Evolutionary conservation across 2,329 filamentous ascomycete species (phyloP).

Genomic region (Bipolaris gigantea): DNA sequence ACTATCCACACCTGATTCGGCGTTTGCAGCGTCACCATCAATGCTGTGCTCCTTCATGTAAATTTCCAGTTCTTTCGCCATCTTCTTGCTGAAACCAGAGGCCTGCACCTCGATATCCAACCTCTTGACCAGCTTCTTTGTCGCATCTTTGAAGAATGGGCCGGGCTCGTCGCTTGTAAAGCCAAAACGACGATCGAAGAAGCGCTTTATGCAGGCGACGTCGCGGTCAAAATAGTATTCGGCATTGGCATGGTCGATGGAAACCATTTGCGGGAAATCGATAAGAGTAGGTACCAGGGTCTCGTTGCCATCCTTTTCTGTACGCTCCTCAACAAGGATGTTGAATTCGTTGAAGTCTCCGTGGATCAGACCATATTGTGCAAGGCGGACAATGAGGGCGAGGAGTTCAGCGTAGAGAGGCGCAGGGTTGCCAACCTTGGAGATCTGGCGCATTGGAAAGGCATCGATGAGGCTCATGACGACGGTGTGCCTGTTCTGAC

Average conservation of each 20-base stretch:
- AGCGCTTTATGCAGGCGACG: conserved; percentile 91
- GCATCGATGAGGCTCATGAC: conserved; percentile 94
- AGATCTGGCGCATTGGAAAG: conserved; percentile 86
- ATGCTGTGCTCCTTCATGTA: conserved; percentile 77
- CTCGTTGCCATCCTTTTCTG: conserved; percentile 43
- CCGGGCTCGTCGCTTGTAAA: conserved; percentile 82
- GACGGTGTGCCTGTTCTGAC: conserved; percentile 91
- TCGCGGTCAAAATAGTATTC: conserved; percentile 98
- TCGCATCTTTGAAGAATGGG: conserved; percentile 82
- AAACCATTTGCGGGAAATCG: conserved; percentile 98
- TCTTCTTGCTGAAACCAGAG: conserved; percentile 94
- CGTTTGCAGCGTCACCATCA: conserved; percentile 54
- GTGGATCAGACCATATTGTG: conserved; percentile 87
- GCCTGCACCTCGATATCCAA: conserved; percentile 89
- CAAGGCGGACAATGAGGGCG: conserved; percentile 78
- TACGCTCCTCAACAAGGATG: conserved; percentile 82
- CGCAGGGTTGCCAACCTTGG: conserved; percentile 79
- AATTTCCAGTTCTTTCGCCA: conserved; percentile 88
- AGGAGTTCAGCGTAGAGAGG: conserved; percentile 91
- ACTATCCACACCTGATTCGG: conserved; percentile 28
- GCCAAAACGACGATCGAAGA: conserved; percentile 86
- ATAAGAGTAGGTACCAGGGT: conserved; percentile 80
- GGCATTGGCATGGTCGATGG: conserved; percentile 88
- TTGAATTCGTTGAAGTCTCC: conserved; percentile 99
- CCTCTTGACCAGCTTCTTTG: conserved; percentile 69